phyloP scores from a whole-genome alignment of 352 stramenopile genomes.

The Heterotrichella gracilis region DNA sequence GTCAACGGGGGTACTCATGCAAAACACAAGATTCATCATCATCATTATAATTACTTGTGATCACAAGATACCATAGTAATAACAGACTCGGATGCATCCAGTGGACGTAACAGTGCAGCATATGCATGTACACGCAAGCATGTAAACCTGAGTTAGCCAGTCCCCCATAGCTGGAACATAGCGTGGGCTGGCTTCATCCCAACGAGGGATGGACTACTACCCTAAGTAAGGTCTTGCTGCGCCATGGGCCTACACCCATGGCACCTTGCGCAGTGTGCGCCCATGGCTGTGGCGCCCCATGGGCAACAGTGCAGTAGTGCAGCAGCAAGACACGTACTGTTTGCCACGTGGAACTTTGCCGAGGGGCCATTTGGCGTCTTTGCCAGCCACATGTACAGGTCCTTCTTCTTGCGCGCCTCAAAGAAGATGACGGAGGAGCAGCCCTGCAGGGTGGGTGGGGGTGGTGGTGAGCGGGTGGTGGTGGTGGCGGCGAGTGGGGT shows the following conservation, averaged over 20 bases:
- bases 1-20: too few relatives aligned
- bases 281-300: not conserved
- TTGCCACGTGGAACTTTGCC: constrained; percentile 84
- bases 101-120: too few relatives aligned
- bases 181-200: too few relatives aligned
- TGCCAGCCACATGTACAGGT: constrained; percentile 91
- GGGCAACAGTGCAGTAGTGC: not conserved
- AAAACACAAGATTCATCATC: too few relatives aligned
- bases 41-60: too few relatives aligned
- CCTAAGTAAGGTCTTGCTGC: not conserved
- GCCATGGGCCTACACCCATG: not conserved
- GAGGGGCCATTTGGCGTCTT: constrained; percentile 64
- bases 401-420: constrained; percentile 73
- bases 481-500: not conserved
- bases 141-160: too few relatives aligned
- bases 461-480: too few relatives aligned
- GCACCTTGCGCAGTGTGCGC: not conserved
- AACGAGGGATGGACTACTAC: not conserved
- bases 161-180: too few relatives aligned
- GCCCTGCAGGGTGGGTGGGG: constrained; percentile 18
- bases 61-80: too few relatives aligned
- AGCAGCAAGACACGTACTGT: too few relatives aligned
- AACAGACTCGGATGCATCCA: too few relatives aligned
- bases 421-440: constrained; percentile 84
- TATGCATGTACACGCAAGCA: too few relatives aligned